phyloP scores from a whole-genome alignment of 2,329 filamentous ascomycete genomes.

The Didymella glomerata region DNA sequence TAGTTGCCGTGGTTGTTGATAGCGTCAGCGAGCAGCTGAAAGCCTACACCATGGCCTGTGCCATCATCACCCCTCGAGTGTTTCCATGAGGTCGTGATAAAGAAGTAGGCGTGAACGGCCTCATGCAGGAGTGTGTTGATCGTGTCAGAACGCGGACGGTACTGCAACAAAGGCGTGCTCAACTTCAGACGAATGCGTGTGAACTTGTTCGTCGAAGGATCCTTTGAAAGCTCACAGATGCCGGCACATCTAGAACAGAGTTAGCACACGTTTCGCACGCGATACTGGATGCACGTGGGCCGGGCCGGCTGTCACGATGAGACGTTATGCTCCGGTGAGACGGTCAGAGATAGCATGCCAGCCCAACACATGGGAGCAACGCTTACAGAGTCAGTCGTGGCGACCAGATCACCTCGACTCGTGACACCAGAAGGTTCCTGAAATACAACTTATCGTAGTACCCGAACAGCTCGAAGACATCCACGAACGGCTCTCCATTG shows the following conservation, averaged over 20 bases:
- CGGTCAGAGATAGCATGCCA: constrained; percentile 15
- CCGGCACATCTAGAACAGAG: constrained; percentile 51
- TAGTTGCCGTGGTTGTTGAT: constrained; percentile 56
- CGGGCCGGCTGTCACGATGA: constrained; percentile 19
- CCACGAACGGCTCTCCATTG: constrained; percentile 51
- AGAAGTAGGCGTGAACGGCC: constrained; percentile 58
- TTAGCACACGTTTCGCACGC: constrained; percentile 28
- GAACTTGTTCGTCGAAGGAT: constrained; percentile 48
- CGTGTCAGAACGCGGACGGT: constrained; percentile 54
- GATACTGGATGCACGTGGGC: constrained; percentile 23
- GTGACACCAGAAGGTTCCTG: constrained; percentile 49
- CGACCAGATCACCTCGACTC: constrained; percentile 57
- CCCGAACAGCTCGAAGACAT: constrained; percentile 53
- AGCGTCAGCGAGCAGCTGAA: constrained; percentile 55
- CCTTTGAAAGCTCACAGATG: constrained; percentile 56
- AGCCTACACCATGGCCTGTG: constrained; percentile 55
- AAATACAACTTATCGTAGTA: constrained; percentile 57
- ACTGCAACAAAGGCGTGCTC: constrained; percentile 56
- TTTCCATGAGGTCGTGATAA: constrained; percentile 55
- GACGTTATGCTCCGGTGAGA: constrained; percentile 16
- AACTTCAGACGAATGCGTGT: constrained; percentile 55
- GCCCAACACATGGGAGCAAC: constrained; percentile 12
- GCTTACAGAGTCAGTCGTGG: constrained; percentile 54
- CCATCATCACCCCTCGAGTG: constrained; percentile 54
- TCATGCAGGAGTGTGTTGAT: constrained; percentile 57